Evolutionary conservation across 805 yeast species (phyloP).

Genomic region (Saturnispora hagleri): DNA sequence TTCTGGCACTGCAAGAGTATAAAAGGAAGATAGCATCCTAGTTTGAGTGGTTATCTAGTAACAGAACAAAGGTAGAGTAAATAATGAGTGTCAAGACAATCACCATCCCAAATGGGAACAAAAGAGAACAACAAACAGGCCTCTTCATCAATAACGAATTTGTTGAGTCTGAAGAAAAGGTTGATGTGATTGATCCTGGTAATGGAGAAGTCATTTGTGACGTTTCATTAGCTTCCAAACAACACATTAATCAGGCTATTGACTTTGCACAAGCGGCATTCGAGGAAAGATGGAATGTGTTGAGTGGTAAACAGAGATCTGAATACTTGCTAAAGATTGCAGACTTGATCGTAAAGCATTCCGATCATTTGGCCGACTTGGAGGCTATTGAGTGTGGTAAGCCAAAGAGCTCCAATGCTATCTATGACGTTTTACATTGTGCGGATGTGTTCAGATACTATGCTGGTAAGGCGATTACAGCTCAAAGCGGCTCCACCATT

Average conservation of each 20-base stretch:
- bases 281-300: constrained; percentile 35
- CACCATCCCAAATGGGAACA: constrained; percentile 42
- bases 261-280: constrained; percentile 44
- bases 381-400: constrained; percentile 57
- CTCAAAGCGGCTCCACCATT: constrained; percentile 49
- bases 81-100: constrained; percentile 12
- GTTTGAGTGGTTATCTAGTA: neutral
- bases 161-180: constrained; percentile 39
- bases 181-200: constrained; percentile 48
- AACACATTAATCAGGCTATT: constrained; percentile 49
- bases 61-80: neutral
- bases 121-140: constrained; percentile 67
- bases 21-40: neutral
- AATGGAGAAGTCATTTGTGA: constrained; percentile 43
- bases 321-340: constrained; percentile 41
- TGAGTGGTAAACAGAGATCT: constrained; percentile 39
- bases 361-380: constrained; percentile 42
- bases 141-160: constrained; percentile 83
- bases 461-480: constrained; percentile 71
- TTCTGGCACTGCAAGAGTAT: neutral
- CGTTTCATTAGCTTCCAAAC: constrained; percentile 41
- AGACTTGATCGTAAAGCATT: constrained; percentile 38
- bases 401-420: constrained; percentile 42
- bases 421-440: constrained; percentile 50
- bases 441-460: constrained; percentile 50